A percentile compares a stretch with the other conserved stretches of the same genome.
Conservation (phyloP, 495 filamentous ascomycete genomes). For the Neurospora pannonica region DNA sequence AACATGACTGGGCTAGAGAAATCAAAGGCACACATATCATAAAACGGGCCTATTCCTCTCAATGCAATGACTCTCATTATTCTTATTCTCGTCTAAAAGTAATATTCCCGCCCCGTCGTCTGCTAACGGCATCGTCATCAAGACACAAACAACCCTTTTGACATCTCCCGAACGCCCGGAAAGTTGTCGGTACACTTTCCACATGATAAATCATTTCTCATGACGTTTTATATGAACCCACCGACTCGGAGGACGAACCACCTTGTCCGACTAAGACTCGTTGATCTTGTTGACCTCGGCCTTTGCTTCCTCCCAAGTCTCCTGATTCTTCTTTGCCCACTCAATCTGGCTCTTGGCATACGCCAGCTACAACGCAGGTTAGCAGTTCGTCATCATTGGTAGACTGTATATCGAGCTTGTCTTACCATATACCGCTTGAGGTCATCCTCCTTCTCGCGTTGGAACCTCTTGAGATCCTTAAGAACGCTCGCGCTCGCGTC, state of each 20-base stretch:
- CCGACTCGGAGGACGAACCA: not conserved
- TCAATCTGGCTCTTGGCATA: constrained; percentile 93
- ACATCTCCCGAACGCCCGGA: not conserved
- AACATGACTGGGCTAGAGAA: not conserved
- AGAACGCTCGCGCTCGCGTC: constrained; percentile 80
- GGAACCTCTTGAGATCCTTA: constrained; percentile 84
- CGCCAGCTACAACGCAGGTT: constrained; percentile 53
- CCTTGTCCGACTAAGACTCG: constrained; percentile 24
- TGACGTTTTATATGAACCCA: not conserved
- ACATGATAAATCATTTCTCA: not conserved
- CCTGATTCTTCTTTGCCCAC: constrained; percentile 96
- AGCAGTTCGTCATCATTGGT: not conserved
- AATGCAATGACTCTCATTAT: not conserved
- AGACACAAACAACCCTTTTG: not conserved
- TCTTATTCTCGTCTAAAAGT: not conserved
- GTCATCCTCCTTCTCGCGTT: constrained; percentile 89
- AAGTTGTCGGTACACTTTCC: not conserved
- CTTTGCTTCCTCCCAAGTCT: constrained; percentile 91
- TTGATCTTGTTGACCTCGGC: constrained; percentile 88
- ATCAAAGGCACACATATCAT: not conserved
- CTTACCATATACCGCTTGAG: constrained; percentile 90
- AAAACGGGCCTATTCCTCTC: not conserved
- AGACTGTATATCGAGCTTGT: constrained; percentile 2
- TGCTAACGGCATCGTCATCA: not conserved
- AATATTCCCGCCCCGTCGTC: not conserved